These are phyloP conservation scores for Porcisia hertigi DNA, from an alignment of 208 protist genomes.

Conservation along the genomic window DNA sequence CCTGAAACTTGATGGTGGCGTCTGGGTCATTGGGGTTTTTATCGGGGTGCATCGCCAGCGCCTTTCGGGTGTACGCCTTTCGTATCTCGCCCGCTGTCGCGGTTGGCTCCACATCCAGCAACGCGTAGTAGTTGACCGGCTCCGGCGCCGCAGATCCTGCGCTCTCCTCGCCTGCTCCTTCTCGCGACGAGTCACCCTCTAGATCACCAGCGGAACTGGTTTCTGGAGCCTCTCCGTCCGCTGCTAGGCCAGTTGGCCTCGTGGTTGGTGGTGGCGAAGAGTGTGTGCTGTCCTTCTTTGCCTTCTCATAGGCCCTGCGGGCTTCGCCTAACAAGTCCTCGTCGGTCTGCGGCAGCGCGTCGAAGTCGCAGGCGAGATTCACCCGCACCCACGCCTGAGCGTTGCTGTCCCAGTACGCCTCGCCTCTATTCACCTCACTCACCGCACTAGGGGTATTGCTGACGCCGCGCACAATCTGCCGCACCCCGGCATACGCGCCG, in stretches of 20 bases:
- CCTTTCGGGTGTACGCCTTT: slow-evolving; percentile 57
- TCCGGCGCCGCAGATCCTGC: background rate
- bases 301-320: slow-evolving; percentile 17
- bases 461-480: slow-evolving; percentile 42
- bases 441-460: slow-evolving; percentile 49
- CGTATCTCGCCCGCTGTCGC: slow-evolving; percentile 54
- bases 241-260: background rate
- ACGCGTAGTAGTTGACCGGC: slow-evolving; percentile 45
- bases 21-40: slow-evolving; percentile 58
- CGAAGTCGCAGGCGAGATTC: slow-evolving; percentile 35
- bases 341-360: slow-evolving; percentile 39
- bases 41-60: slow-evolving; percentile 72
- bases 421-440: slow-evolving; percentile 27
- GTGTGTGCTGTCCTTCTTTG: slow-evolving; percentile 17
- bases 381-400: slow-evolving; percentile 48
- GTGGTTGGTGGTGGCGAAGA: background rate
- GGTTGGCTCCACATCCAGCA: slow-evolving; percentile 47
- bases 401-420: slow-evolving; percentile 55
- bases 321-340: slow-evolving; percentile 49
- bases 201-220: background rate
- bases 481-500: slow-evolving; percentile 36
- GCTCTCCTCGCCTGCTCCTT: background rate
- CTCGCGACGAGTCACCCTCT: background rate
- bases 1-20: slow-evolving; percentile 54
- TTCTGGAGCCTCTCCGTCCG: background rate